Percentiles rank a stretch among this genome's conserved stretches.
These are phyloP conservation scores for Kwoniella pini DNA, from an alignment of 768 basidiomycete species.

Conservation along the genomic window DNA sequence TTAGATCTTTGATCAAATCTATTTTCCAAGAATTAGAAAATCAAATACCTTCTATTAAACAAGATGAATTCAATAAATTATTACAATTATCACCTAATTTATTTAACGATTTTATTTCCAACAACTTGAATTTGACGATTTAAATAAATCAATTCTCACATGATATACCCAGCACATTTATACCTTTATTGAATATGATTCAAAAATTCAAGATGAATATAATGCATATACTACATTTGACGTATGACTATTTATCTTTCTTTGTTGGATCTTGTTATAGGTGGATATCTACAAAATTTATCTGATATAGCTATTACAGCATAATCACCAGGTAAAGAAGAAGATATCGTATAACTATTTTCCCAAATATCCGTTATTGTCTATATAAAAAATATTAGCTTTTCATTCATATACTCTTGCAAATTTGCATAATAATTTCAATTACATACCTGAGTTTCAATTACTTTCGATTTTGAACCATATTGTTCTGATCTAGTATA, in stretches of 20 bases:
- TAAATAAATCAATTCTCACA: not conserved
- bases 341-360: slow-evolving; percentile 83
- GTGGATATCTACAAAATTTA: slow-evolving; percentile 84
- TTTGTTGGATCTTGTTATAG: slow-evolving; percentile 40
- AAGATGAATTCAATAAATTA: slow-evolving; percentile 5
- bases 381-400: slow-evolving; percentile 23
- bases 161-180: slow-evolving; percentile 10
- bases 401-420: too few relatives aligned
- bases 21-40: slow-evolving; percentile 3
- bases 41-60: slow-evolving; percentile 11
- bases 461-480: slow-evolving; percentile 38
- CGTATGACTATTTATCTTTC: too few relatives aligned
- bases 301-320: slow-evolving; percentile 83
- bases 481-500: slow-evolving; percentile 45
- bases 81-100: not conserved
- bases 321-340: slow-evolving; percentile 77
- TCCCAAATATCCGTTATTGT: slow-evolving; percentile 57
- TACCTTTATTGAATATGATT: too few relatives aligned
- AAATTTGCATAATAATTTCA: too few relatives aligned
- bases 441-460: slow-evolving; percentile 55
- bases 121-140: not conserved
- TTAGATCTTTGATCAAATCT: not conserved
- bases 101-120: slow-evolving; percentile 13
- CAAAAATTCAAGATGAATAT: too few relatives aligned
- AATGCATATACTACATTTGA: too few relatives aligned